Evolutionary conservation across 805 yeast genomes (phyloP), one percentile per base, ranked within the genome.

Genomic region (Metschnikowia hibisci): DNA sequence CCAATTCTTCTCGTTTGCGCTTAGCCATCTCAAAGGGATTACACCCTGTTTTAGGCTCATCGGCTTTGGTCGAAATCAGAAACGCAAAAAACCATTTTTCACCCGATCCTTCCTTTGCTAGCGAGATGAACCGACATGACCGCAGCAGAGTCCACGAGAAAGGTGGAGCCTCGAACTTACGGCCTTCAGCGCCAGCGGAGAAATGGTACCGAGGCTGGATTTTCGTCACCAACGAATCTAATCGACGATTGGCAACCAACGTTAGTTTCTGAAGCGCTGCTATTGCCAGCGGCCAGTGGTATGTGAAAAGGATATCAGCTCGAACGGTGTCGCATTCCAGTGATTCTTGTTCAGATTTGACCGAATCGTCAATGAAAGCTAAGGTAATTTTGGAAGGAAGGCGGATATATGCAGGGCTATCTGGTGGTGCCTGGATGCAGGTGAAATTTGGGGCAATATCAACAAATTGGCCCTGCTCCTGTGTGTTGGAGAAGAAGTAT

Each of bases 11-110:
- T 6, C 42, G 31, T 11, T 27, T 23, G 3, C 45, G 33, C 20
- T 41, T 46, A 14, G 34, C 34, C 4, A 31, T 32, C 11, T 41
- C 34, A 8, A 18, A 67, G 1, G 73, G 73, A 42, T 50, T 35
- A 43, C 43, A 4, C 39, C 43, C 39, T 27, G 34, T 2, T 47
- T 46, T 13, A 52, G 39, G 32, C 14, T 46, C 46, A 14, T 56
- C 53, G 0, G 66, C 62, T 4, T 53, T 54, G 1, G 47, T 47
- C 4, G 44, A 36, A 3, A 58, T 57, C 14, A 60, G 66, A 25
- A 86, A 86, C 0, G 95, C 96, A 64, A 87, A 87, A 48, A 80
- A 82, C 90, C 91, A 87, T 44, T 66, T 63, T 8, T 71, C 69
- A 1, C 73, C 73, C 2, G 76, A 65, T 0, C 81, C 84, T 58